These are phyloP conservation scores for Persicaria tinctoria DNA, from an alignment of 148 eudicot genomes.

Conservation along the genomic window DNA sequence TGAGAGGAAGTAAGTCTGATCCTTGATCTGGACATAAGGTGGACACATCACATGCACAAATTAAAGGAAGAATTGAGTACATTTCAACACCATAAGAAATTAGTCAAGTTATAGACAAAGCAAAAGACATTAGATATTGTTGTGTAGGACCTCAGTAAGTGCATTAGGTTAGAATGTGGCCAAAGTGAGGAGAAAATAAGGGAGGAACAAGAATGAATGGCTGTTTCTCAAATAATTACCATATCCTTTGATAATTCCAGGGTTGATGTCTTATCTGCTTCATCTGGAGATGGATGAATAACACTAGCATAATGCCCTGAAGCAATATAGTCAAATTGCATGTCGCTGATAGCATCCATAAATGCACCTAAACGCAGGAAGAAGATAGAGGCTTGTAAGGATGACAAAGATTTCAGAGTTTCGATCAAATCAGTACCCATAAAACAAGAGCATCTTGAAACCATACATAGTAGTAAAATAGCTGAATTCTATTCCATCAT, in stretches of 20 bases:
- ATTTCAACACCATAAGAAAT: background rate
- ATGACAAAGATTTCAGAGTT: background rate
- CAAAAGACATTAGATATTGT: background rate
- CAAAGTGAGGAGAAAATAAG: background rate
- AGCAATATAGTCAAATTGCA: slow-evolving; percentile 82
- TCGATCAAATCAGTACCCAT: background rate
- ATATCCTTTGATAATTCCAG: slow-evolving; percentile 76
- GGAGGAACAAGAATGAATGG: background rate
- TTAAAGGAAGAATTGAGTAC: background rate
- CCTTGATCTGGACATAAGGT: slow-evolving; percentile 63
- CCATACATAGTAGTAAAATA: background rate
- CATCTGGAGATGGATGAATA: slow-evolving; percentile 41
- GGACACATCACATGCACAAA: background rate
- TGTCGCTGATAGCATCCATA: slow-evolving; percentile 68
- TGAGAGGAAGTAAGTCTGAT: slow-evolving; percentile 95
- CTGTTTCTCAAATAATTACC: slow-evolving; percentile 35
- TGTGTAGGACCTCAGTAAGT: background rate
- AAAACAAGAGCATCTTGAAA: background rate
- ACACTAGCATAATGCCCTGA: slow-evolving; percentile 97
- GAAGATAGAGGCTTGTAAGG: background rate
- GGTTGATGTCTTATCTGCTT: slow-evolving; percentile 36
- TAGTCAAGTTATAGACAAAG: background rate
- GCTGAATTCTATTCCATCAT: background rate
- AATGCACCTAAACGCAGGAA: slow-evolving; percentile 65
- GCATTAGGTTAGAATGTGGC: background rate